Evolutionary conservation across 176 grass and related monocot species (phyloP).

Genomic region (Thalia dealbata): DNA sequence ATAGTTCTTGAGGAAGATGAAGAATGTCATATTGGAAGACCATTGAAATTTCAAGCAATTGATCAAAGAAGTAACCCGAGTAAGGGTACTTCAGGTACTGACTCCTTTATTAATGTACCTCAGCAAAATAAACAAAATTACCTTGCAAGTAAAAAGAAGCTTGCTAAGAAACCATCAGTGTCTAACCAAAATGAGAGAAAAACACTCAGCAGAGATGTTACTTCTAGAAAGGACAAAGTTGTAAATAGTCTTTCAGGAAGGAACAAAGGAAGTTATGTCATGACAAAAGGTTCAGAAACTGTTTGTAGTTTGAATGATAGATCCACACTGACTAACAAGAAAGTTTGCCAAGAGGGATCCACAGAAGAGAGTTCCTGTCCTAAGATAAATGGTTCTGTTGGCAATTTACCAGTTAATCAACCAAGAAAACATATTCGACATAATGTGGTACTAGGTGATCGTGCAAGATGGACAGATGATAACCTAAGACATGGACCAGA

Average conservation of each 20-base stretch:
- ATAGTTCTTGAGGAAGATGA: slow-evolving; percentile 22
- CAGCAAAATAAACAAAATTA: slow-evolving; percentile 58
- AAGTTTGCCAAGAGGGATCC: slow-evolving; percentile 31
- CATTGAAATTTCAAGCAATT: slow-evolving; percentile 20
- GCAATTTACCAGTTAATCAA: slow-evolving; percentile 33
- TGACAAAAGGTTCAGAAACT: slow-evolving; percentile 28
- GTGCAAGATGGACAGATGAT: slow-evolving; percentile 33
- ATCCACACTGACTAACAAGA: slow-evolving; percentile 30
- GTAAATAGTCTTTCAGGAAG: slow-evolving; percentile 26
- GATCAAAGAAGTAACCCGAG: slow-evolving; percentile 30
- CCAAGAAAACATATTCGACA: slow-evolving; percentile 54
- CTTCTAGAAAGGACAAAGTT: slow-evolving; percentile 28
- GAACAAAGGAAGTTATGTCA: slow-evolving; percentile 9
- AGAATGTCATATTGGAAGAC: slow-evolving; percentile 9
- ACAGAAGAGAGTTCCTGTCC: slow-evolving; percentile 27
- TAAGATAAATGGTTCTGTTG: slow-evolving; percentile 34
- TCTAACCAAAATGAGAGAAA: slow-evolving; percentile 29
- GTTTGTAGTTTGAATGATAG: slow-evolving; percentile 27
- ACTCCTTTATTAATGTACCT: slow-evolving; percentile 9
- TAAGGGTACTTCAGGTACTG: slow-evolving; percentile 5
- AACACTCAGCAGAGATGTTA: slow-evolving; percentile 16
- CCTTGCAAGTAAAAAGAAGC: slow-evolving; percentile 28
- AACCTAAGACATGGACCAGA: slow-evolving; percentile 53
- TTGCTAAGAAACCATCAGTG: slow-evolving; percentile 34
- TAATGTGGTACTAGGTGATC: slow-evolving; percentile 66